Evolutionary conservation across 1,284 basidiomycete genomes (phyloP).

Genomic region (Puccinia novopanici): DNA sequence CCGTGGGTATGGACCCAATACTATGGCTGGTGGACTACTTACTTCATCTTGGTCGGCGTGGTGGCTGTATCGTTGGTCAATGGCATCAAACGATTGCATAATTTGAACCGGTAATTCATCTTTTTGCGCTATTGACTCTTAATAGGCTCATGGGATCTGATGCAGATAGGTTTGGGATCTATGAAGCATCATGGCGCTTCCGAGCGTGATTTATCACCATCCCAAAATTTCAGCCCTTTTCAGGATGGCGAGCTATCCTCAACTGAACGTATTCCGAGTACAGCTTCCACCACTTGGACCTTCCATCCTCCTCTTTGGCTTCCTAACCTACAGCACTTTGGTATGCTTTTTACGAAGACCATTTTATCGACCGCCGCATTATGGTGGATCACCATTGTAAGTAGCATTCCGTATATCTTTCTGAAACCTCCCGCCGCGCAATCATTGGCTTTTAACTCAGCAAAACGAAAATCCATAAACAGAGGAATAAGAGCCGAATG

Average conservation of each 20-base stretch:
- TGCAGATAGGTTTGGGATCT: not conserved
- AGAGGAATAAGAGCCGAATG: conserved; percentile 43
- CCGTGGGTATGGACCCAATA: conserved; percentile 31
- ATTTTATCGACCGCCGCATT: conserved; percentile 28
- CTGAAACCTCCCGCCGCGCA: not conserved
- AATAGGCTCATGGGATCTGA: too few species aligned
- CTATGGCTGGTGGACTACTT: conserved; percentile 49
- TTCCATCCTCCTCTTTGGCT: conserved; percentile 37
- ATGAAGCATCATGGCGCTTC: conserved; percentile 24
- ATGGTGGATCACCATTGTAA: conserved; percentile 36
- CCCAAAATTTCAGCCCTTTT: conserved; percentile 36
- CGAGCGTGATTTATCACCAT: conserved; percentile 25
- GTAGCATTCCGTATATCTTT: not conserved
- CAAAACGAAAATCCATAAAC: not conserved
- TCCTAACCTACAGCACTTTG: conserved; percentile 31
- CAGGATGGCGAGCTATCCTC: conserved; percentile 41
- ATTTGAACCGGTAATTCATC: conserved; percentile 43
- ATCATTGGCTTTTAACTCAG: not conserved
- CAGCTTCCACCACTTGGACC: conserved; percentile 37
- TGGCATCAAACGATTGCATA: conserved; percentile 42
- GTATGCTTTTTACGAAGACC: conserved; percentile 37
- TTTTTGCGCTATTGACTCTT: not conserved
- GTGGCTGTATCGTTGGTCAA: conserved; percentile 29
- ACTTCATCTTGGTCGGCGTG: conserved; percentile 34
- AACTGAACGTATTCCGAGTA: not conserved